Evolutionary conservation across 2,329 filamentous ascomycete species (phyloP).

Genomic region (Penicillium palitans): DNA sequence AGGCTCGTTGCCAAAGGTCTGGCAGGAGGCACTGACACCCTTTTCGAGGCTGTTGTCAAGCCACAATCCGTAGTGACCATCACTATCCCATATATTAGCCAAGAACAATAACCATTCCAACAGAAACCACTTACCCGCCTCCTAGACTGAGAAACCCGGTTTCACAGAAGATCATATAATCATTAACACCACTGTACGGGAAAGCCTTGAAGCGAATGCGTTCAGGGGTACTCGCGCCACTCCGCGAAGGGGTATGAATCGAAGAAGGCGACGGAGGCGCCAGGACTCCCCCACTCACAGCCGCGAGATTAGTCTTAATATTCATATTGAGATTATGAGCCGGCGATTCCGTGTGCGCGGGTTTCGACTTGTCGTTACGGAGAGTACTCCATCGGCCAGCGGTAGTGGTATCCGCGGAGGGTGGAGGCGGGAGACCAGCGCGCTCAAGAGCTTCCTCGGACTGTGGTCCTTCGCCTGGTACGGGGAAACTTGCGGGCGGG

Average conservation of each 20-base stretch:
- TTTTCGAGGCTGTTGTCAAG: constrained; percentile 80
- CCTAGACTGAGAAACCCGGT: constrained; percentile 80
- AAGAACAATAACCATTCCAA: neutral
- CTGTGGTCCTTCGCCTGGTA: constrained; percentile 20
- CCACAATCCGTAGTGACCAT: constrained; percentile 92
- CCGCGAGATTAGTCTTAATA: constrained; percentile 27
- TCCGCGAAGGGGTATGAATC: constrained; percentile 32
- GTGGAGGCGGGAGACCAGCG: constrained; percentile 66
- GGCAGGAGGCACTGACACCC: constrained; percentile 78
- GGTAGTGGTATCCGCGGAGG: constrained; percentile 65
- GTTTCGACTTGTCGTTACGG: constrained; percentile 35
- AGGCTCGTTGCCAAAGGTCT: constrained; percentile 93
- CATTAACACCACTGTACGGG: constrained; percentile 91
- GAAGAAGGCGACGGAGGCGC: constrained; percentile 29
- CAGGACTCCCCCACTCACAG: constrained; percentile 26
- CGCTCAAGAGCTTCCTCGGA: constrained; percentile 50
- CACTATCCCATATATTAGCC: constrained; percentile 41
- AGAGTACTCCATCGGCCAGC: constrained; percentile 61
- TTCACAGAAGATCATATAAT: constrained; percentile 95
- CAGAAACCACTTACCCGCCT: constrained; percentile 58
- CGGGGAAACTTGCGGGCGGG: constrained; percentile 19
- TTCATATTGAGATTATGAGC: constrained; percentile 26
- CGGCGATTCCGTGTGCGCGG: constrained; percentile 15
- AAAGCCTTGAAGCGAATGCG: constrained; percentile 95
- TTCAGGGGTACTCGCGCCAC: constrained; percentile 62